Percentiles rank a stretch among this genome's conserved stretches.
Conservation (phyloP, 1,284 basidiomycete genomes). For the Ceratobasidium sp. region DNA sequence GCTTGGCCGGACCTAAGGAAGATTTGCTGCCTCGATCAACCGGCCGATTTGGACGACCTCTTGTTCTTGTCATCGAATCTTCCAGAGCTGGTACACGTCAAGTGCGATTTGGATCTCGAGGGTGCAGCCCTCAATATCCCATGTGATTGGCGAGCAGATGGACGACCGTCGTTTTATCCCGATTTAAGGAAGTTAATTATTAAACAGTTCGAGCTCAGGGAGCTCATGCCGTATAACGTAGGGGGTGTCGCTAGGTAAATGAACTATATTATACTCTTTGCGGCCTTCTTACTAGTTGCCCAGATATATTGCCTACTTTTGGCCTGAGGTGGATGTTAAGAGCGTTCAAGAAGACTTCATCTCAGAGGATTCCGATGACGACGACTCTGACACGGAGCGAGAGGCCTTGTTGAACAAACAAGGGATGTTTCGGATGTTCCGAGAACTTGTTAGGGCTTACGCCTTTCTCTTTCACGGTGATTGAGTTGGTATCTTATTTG, state of each 20-base stretch:
- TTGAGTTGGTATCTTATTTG: not conserved
- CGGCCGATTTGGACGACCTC: not conserved
- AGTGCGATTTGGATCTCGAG: not conserved
- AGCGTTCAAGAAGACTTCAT: no score
- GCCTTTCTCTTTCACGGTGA: not conserved
- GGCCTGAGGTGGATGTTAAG: not conserved
- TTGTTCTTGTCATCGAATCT: not conserved
- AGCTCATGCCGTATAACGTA: not conserved
- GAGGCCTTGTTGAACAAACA: not conserved
- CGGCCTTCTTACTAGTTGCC: not conserved
- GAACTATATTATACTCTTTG: not conserved
- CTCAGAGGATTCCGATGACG: not conserved
- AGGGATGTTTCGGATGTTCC: not conserved
- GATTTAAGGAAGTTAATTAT: not conserved
- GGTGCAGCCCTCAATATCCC: no score
- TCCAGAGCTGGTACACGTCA: not conserved
- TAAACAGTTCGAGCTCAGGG: not conserved
- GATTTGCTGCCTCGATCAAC: not conserved
- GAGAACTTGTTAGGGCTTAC: not conserved
- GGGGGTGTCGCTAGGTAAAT: not conserved
- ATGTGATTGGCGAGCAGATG: not conserved
- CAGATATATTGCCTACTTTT: not conserved
- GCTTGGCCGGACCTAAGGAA: not conserved
- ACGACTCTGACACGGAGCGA: not conserved
- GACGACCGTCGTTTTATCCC: not conserved